Conservation (phyloP, 805 yeast genomes). For the Starmerella powellii region DNA sequence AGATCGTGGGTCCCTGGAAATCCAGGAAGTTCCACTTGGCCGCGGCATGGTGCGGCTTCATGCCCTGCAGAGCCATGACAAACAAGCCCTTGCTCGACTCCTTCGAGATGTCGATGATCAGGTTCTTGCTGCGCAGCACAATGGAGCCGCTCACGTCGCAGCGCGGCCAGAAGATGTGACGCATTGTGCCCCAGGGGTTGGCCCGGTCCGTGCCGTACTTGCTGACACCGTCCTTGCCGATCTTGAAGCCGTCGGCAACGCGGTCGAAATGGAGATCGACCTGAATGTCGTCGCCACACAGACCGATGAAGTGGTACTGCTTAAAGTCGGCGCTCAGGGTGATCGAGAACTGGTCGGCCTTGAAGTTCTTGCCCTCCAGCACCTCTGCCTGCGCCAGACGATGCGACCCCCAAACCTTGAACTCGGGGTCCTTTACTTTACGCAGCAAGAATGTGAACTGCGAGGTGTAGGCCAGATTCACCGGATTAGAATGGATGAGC, state of each 20-base stretch:
- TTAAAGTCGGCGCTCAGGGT: constrained; percentile 45
- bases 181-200: constrained; percentile 95
- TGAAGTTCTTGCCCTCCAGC: constrained; percentile 52
- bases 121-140: constrained; percentile 31
- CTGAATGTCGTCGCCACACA: constrained; percentile 53
- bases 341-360: constrained; percentile 60
- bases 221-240: constrained; percentile 79
- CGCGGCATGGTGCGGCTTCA: constrained; percentile 99
- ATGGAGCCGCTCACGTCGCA: constrained; percentile 58
- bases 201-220: constrained; percentile 71
- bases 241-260: constrained; percentile 62
- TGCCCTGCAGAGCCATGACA: constrained; percentile 94
- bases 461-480: constrained; percentile 71
- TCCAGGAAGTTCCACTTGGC: constrained; percentile 89
- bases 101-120: constrained; percentile 27
- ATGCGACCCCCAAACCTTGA: constrained; percentile 79
- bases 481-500: constrained; percentile 82
- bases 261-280: constrained; percentile 57
- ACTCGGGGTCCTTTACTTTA: constrained; percentile 38
- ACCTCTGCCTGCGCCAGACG: constrained; percentile 65
- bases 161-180: constrained; percentile 96
- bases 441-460: constrained; percentile 85
- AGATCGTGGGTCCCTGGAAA: constrained; percentile 62
- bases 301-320: constrained; percentile 42
- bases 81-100: constrained; percentile 48